Percentiles rank a stretch among this genome's conserved stretches.
These are phyloP conservation scores for Termitomyces sp. DNA, from an alignment of 768 basidiomycete genomes.

Conservation along the genomic window DNA sequence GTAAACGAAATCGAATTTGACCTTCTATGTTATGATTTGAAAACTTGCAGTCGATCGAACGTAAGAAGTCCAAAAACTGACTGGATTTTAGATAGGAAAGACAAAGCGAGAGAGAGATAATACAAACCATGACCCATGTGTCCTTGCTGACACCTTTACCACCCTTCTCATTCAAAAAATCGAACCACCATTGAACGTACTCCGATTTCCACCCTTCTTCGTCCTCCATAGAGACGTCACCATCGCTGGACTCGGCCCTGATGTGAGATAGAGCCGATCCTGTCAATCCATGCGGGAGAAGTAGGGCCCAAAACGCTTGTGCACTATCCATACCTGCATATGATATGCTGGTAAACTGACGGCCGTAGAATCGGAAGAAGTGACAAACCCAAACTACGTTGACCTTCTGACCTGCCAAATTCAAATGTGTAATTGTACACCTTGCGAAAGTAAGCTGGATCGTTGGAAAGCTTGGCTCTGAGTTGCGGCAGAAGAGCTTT, in stretches of 20 bases:
- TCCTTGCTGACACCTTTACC: slow-evolving; percentile 83
- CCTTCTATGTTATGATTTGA: slow-evolving; percentile 75
- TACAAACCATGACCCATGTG: slow-evolving; percentile 81
- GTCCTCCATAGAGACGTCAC: slow-evolving; percentile 47
- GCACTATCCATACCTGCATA: slow-evolving; percentile 63
- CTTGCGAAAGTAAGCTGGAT: slow-evolving; percentile 66
- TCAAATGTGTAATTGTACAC: slow-evolving; percentile 83
- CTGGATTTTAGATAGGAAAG: slow-evolving; percentile 1
- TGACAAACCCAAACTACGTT: slow-evolving; percentile 71
- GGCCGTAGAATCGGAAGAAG: neutral
- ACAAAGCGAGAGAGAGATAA: neutral
- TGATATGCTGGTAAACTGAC: neutral
- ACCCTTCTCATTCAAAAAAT: slow-evolving; percentile 65
- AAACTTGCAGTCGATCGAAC: slow-evolving; percentile 71
- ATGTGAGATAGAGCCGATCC: slow-evolving; percentile 59
- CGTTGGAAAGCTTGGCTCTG: slow-evolving; percentile 55
- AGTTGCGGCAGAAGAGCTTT: slow-evolving; percentile 50
- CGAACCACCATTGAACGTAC: slow-evolving; percentile 73
- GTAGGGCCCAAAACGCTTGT: slow-evolving; percentile 72
- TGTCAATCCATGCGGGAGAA: slow-evolving; percentile 67
- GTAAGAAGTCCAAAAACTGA: slow-evolving; percentile 79
- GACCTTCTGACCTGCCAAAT: slow-evolving; percentile 72
- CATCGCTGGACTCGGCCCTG: slow-evolving; percentile 31
- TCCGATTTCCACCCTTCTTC: slow-evolving; percentile 59
- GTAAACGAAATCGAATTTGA: slow-evolving; percentile 25